phyloP scores from a whole-genome alignment of 1,139 yeast species.

The Suhomyces atakaporum region DNA sequence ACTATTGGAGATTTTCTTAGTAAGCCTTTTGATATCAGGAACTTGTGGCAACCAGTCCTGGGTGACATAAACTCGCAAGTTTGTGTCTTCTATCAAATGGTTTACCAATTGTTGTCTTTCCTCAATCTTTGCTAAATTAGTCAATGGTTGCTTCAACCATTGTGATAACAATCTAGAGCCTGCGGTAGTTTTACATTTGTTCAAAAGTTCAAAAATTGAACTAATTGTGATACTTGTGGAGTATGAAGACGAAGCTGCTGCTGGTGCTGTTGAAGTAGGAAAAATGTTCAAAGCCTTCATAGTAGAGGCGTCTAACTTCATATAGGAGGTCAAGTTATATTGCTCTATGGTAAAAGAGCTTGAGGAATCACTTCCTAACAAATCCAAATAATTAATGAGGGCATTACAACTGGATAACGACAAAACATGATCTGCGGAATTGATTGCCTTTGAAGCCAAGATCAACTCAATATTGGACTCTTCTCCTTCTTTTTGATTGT shows the following conservation, averaged over 20 bases:
- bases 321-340: slow-evolving; percentile 72
- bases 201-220: slow-evolving; percentile 78
- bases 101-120: slow-evolving; percentile 76
- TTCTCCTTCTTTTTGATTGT: slow-evolving; percentile 26
- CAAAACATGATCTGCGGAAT: slow-evolving; percentile 33
- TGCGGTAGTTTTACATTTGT: slow-evolving; percentile 82
- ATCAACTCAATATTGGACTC: slow-evolving; percentile 47
- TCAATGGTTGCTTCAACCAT: slow-evolving; percentile 94
- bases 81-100: slow-evolving; percentile 67
- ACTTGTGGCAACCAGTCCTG: slow-evolving; percentile 68
- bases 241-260: slow-evolving; percentile 42
- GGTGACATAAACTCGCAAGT: slow-evolving; percentile 63
- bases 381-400: slow-evolving; percentile 59
- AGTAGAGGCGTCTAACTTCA: slow-evolving; percentile 91
- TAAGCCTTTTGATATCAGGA: slow-evolving; percentile 79
- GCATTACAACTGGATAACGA: slow-evolving; percentile 60
- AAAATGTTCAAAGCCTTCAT: slow-evolving; percentile 83
- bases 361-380: slow-evolving; percentile 52
- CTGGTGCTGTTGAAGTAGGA: slow-evolving; percentile 48
- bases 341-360: slow-evolving; percentile 54
- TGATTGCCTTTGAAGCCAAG: slow-evolving; percentile 61
- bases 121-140: slow-evolving; percentile 57
- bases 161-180: slow-evolving; percentile 86
- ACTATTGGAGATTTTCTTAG: slow-evolving; percentile 59
- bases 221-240: slow-evolving; percentile 22